A percentile compares a stretch with the other conserved stretches of the same genome.
phyloP scores from a whole-genome alignment of 345 rosid species.

The Alliaria petiolata region DNA sequence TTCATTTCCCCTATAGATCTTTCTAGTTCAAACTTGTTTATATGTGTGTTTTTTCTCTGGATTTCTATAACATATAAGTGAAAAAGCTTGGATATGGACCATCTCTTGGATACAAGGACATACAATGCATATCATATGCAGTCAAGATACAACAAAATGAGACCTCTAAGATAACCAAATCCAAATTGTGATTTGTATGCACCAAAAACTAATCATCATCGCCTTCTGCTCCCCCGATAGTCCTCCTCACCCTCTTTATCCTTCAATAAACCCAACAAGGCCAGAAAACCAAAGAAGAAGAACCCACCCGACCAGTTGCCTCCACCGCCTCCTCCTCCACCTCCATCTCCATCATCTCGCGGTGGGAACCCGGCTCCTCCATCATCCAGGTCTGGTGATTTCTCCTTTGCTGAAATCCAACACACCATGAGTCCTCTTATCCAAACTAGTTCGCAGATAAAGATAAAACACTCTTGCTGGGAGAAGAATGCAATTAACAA shows the following conservation, averaged over 20 bases:
- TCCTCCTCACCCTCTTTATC: constrained; percentile 74
- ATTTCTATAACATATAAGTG: not conserved
- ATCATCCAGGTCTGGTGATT: constrained; percentile 72
- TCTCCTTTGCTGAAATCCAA: constrained; percentile 55
- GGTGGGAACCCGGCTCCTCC: constrained; percentile 81
- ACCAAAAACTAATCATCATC: constrained; percentile 34
- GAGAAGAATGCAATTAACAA: not conserved
- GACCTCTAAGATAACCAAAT: too few relatives aligned
- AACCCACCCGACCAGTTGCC: constrained; percentile 92
- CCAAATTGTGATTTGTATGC: constrained; percentile 1
- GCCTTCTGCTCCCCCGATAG: constrained; percentile 45
- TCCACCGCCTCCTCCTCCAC: constrained; percentile 91
- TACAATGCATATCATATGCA: not conserved
- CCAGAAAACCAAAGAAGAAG: constrained; percentile 85
- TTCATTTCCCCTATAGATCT: too few relatives aligned
- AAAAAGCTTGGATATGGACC: not conserved
- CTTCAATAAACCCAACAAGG: constrained; percentile 74
- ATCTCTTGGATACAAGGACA: constrained; percentile 3
- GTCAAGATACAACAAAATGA: constrained; percentile 16
- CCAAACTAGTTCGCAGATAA: not conserved
- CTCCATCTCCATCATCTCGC: constrained; percentile 76
- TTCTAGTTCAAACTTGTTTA: not conserved
- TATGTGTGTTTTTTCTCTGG: not conserved
- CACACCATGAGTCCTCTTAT: not conserved
- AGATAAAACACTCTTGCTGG: not conserved